Conservation (phyloP, 352 stramenopile genomes). For the Phytophthora vignae region DNA sequence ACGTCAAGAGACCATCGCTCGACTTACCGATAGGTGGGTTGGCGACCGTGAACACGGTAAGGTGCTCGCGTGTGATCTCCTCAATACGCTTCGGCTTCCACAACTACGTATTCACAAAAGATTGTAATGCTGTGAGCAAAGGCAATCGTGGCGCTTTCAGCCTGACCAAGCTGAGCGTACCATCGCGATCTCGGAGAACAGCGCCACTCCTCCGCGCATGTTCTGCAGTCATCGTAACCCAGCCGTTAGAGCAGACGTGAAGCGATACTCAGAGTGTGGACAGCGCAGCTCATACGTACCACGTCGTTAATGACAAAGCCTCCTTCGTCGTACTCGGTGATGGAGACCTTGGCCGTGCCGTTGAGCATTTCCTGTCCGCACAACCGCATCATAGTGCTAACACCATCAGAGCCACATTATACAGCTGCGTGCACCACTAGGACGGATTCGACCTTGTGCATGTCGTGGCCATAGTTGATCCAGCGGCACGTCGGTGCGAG, state of each 20-base stretch:
- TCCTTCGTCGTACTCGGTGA: slow-evolving; percentile 88
- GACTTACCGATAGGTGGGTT: slow-evolving; percentile 74
- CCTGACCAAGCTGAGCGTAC: slow-evolving; percentile 28
- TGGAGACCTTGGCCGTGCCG: slow-evolving; percentile 77
- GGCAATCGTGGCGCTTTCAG: neutral
- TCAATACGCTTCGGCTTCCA: slow-evolving; percentile 83
- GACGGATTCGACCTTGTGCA: slow-evolving; percentile 63
- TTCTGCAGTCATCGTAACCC: slow-evolving; percentile 50
- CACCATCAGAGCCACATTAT: slow-evolving; percentile 2
- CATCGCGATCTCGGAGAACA: slow-evolving; percentile 83
- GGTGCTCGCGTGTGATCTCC: slow-evolving; percentile 83
- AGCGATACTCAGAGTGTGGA: neutral
- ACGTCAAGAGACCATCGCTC: neutral
- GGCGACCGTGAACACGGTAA: slow-evolving; percentile 76
- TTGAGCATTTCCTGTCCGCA: slow-evolving; percentile 81
- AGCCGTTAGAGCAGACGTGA: neutral
- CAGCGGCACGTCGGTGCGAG: slow-evolving; percentile 40
- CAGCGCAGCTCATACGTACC: slow-evolving; percentile 23
- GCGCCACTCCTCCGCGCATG: slow-evolving; percentile 77
- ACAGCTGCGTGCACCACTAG: neutral
- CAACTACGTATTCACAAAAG: slow-evolving; percentile 46
- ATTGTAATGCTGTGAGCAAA: neutral
- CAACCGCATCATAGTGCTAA: neutral
- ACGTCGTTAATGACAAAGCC: slow-evolving; percentile 88
- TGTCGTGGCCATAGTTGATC: slow-evolving; percentile 89